phyloP scores from a whole-genome alignment of 2,329 filamentous ascomycete genomes.

The Lasiodiplodia citricola region DNA sequence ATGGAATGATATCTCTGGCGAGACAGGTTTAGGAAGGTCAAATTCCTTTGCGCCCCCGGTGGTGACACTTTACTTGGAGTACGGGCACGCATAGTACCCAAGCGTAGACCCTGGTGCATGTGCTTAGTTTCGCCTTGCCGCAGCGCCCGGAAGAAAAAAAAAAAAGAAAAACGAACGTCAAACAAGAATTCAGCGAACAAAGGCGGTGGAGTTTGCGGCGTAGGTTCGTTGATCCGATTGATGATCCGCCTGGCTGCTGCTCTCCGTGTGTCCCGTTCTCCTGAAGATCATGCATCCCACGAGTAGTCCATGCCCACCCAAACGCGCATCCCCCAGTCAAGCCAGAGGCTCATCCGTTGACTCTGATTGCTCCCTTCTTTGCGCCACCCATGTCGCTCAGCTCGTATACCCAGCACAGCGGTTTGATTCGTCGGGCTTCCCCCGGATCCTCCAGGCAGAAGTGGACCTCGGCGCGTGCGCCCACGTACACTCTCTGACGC shows the following conservation, averaged over 20 bases:
- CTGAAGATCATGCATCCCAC: slow-evolving; percentile 14
- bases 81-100: background rate
- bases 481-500: background rate
- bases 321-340: slow-evolving; percentile 14
- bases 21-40: too few species aligned
- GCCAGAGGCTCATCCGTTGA: background rate
- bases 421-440: slow-evolving; percentile 6
- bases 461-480: slow-evolving; percentile 7
- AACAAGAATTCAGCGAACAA: background rate
- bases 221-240: background rate
- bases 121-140: background rate
- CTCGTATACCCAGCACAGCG: background rate
- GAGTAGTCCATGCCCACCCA: background rate
- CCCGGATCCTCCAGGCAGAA: slow-evolving; percentile 11
- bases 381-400: background rate
- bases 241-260: background rate
- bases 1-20: too few species aligned
- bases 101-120: background rate
- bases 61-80: background rate
- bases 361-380: background rate
- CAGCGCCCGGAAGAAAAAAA: background rate
- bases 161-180: background rate
- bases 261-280: background rate
- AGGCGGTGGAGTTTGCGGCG: background rate
- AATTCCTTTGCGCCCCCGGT: too few species aligned